Percentiles rank a stretch among this genome's conserved stretches.
Evolutionary conservation across 352 stramenopile genomes (phyloP).

Genomic region (Pythium scleroteichum): DNA sequence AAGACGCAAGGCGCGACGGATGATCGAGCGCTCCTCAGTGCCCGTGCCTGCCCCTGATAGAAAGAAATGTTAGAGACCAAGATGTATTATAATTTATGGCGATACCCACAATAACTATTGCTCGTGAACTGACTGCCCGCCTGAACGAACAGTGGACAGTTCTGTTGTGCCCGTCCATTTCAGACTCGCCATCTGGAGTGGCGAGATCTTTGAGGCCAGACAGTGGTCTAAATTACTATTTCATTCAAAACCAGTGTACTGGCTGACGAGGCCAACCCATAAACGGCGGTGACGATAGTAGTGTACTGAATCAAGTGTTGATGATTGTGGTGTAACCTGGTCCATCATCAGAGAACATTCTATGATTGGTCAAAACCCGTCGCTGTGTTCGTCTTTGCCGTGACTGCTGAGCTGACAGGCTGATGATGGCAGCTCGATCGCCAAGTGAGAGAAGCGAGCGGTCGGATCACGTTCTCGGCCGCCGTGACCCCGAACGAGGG

Average conservation of each 20-base stretch:
- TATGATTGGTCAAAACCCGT: neutral
- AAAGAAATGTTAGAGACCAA: constrained; percentile 5
- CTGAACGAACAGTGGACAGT: neutral
- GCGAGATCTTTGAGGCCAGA: constrained; percentile 2
- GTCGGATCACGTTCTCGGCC: too few relatives aligned
- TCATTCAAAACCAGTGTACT: neutral
- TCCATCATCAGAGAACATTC: neutral
- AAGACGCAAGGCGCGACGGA: neutral
- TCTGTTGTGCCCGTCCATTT: neutral
- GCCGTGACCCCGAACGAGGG: neutral
- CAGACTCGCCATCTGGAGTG: neutral
- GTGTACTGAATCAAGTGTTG: constrained; percentile 7
- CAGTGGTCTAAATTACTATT: neutral
- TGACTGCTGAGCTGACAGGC: constrained; percentile 3
- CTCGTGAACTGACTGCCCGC: neutral
- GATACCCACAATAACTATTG: neutral
- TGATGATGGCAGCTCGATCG: neutral
- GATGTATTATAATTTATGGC: neutral
- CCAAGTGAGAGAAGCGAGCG: neutral
- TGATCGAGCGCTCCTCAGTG: neutral
- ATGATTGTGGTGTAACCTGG: too few relatives aligned
- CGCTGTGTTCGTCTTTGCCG: neutral
- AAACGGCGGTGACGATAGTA: neutral
- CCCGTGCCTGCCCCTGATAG: neutral
- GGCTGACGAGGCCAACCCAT: neutral